Base-by-base conservation (phyloP, 352 stramenopile genomes). In the Globisporangium megalacanthum region DNA sequence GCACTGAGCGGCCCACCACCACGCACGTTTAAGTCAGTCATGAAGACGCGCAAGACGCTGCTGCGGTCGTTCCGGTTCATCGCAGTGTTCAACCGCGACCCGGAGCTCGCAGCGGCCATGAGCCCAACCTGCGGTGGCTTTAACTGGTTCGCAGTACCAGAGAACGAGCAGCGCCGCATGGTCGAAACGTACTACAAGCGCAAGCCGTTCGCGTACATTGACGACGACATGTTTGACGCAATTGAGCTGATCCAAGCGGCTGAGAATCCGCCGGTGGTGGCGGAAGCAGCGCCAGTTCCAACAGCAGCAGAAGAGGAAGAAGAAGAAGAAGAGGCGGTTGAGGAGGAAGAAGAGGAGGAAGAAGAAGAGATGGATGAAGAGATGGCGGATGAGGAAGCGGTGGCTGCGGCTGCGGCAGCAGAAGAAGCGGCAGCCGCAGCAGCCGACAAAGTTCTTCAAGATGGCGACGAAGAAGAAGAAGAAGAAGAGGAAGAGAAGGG, bases 221-320 rank as follows among this genome's bases (percentile, higher is more conserved):
- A 62, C 49, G 39, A 62, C 29, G 39, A 62, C 49, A 62, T 62
- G 41, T 62, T 62, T 15, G 56, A 62, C 41, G 56, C 56, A 6
- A 48, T 62, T 20, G 56, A 52, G 56, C 33, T 56, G 48, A 62
- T 62, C 39, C 56, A 52, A 20, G 33, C 39, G 39, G 19, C 35
- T 17, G 56, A 62, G 42, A 46, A 62, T 29, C 44, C 35, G 35
- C 35, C 35, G 35, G 7, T 5, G 6, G 35, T 39, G 35, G 7
- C 17, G 15, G 17, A 17, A 6, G 14, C 4, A 29, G 20, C 14
- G 4, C 46, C 14, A 33, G 20, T 36, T 15, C 10, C 36, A 14
- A 47, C 8, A 22, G 17, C 41, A 6, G 13, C 6, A 6, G 39
- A 1, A 17, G 39, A 6, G n/a, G 11, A 17, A 14, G 39, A 45